Evolutionary conservation across 345 rosid species (phyloP), one percentile per base, ranked within the genome.

Genomic region (Moringa oleifera): DNA sequence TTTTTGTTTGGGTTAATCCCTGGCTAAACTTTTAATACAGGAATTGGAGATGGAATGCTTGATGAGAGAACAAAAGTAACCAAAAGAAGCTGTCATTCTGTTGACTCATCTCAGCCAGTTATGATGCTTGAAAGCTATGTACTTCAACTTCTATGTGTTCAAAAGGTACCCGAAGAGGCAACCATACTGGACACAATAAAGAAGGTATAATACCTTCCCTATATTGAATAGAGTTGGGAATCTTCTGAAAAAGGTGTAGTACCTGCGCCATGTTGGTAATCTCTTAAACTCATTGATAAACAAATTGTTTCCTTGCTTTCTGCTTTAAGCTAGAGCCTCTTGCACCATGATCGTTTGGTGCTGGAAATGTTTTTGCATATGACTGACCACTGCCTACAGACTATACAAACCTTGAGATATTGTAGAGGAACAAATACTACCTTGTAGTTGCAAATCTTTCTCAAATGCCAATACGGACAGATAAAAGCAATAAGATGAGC

Each of bases 101-200:
- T 18, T 19, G 63, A 72, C 51, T 67, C 78, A 68, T 75, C 76
- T 55, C 58, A 74, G 33, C 71, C 71, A 45, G 67, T 70, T 53
- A 63, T 81, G 78, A 75, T 75, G 84, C 73, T 79, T 28, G 83
- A 81, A 74, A 70, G 79, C 68, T 75, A 57, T 64, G 80, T 71
- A 56, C n/a, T n/a, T n/a, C 75, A 83, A 67, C 71, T 79, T 51
- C 72, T 75, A 57, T 75, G 80, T 59, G 64, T 73, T 52, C 76
- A 79, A 68, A 68, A 68, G 52, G 61, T 45, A 37, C 20, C 25
- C 6, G 62, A 60, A 51, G 61, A 53, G 25, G 56, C 56, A 52
- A 18, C 56, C 22, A 53, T 7, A 28, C 37, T 33, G 37, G 65
- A 22, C 59, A 58, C 37, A 41, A 2, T 37, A 22, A 71, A 49